Evolutionary conservation across 768 basidiomycete species (phyloP).

Genomic region (Saitozyma sp.): DNA sequence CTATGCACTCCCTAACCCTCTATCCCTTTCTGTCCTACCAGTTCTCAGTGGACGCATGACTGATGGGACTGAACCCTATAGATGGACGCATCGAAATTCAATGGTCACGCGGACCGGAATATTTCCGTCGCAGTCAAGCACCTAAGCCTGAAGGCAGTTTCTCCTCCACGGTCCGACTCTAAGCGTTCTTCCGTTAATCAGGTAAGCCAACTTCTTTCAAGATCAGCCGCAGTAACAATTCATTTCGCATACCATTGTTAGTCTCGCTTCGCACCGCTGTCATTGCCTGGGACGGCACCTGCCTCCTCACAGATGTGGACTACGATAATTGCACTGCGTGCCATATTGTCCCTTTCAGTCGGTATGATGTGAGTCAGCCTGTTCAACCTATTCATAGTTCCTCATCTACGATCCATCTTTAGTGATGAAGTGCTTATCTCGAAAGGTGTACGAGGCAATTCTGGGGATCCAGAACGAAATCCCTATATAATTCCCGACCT

Average conservation of each 20-base stretch:
- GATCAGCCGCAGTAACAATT: background rate
- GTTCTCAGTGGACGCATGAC: too few relatives aligned
- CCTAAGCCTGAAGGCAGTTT: constrained; percentile 8
- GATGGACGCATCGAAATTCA: background rate
- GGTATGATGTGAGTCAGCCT: background rate
- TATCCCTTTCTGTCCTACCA: too few relatives aligned
- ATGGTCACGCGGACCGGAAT: constrained; percentile 9
- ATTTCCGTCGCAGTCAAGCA: background rate
- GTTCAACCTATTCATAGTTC: background rate
- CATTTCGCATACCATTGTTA: background rate
- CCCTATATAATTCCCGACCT: constrained; percentile 1
- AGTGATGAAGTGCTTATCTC: background rate
- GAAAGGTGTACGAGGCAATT: constrained; percentile 9
- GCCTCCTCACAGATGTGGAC: background rate
- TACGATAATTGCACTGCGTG: constrained; percentile 1
- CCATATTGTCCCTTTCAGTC: constrained; percentile 2
- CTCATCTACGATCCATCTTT: too few relatives aligned
- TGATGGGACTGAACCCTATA: too few relatives aligned
- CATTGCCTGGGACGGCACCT: background rate
- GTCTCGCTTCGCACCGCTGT: background rate
- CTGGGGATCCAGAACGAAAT: background rate
- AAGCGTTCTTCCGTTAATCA: constrained; percentile 4
- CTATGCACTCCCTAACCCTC: too few relatives aligned
- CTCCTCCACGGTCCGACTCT: constrained; percentile 7
- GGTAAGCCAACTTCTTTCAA: background rate